Conservation (phyloP, 169 alveolate species). For the Cryptosporidium viatorum region DNA sequence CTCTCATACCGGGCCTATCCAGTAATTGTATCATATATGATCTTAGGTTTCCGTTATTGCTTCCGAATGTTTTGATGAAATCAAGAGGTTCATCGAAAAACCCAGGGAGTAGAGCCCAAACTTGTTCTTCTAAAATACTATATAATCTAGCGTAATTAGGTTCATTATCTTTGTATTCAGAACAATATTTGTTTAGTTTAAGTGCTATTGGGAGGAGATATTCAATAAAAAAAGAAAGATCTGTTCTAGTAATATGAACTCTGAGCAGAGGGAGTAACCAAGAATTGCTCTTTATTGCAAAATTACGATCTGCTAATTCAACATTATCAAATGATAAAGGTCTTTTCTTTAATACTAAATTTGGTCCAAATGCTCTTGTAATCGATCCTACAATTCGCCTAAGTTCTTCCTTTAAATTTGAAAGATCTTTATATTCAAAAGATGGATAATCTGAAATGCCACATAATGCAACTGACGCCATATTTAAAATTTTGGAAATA, state of each 20-base stretch:
- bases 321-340: conserved; percentile 35
- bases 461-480: conserved; percentile 59
- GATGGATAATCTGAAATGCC: conserved; percentile 6
- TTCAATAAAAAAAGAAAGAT: conserved; percentile 23
- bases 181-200: background rate
- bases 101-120: conserved; percentile 72
- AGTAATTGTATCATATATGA: conserved; percentile 41
- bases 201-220: conserved; percentile 64
- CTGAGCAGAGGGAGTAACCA: conserved; percentile 71
- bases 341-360: background rate
- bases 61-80: background rate
- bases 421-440: conserved; percentile 24
- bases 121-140: conserved; percentile 63
- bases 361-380: conserved; percentile 69
- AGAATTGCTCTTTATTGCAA: conserved; percentile 61
- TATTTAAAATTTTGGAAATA: background rate
- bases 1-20: conserved; percentile 26
- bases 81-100: conserved; percentile 63
- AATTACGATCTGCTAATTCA: conserved; percentile 15
- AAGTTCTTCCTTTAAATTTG: conserved; percentile 16
- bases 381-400: conserved; percentile 54
- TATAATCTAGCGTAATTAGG: conserved; percentile 46
- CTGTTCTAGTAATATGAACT: conserved; percentile 52
- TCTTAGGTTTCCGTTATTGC: background rate
- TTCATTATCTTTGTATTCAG: conserved; percentile 16